Base-by-base conservation (phyloP, 768 basidiomycete species). In the Tylopilus plumbeoviolaceoides region DNA sequence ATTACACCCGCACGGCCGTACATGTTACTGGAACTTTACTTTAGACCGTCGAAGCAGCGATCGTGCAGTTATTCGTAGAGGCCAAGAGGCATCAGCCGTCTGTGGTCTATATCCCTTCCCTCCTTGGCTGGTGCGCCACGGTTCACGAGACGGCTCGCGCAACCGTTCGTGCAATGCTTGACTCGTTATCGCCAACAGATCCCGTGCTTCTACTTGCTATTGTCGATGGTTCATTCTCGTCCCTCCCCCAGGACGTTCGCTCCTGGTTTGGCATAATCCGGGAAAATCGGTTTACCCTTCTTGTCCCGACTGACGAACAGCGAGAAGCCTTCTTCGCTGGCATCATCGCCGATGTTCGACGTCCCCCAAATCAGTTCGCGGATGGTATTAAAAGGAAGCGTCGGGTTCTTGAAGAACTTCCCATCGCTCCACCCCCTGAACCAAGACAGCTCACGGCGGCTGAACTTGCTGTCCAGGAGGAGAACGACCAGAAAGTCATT, bases 41-140 rank as follows among this genome's bases (percentile, higher is more conserved):
- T 7, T 50, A 95, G 93, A 91, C 91, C 1, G 71, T 83, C 5
- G 97, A 99, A 71, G 91, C 97, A 1, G 87, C 91, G 2, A 84
- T 98, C 49, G 92, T 98, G 5, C 95, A 98, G 61, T 77, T 97
- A 17, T 98, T 99, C 63, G 80, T 95, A 20, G 97, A 99, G 68
- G 97, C 95, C 1, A 98, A 98, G 66, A 85, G 95, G 25, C 91
- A 97, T 66, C 94, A 95, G 61, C 97, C 97, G 0, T 94, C 93
- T 0, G 87, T 98, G 35, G 81, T 99, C 44, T 98, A 95, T 69
- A 91, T 99, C 28, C 95, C 95, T 0, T 89, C 91, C 1, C 80
- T 99, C 7, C 63, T 82, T 1, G 81, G 85, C 1, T 98, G 95
- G 94, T 89, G 88, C 58, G 75, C 84, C 1, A 84, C 92, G 3